Evolutionary conservation across 2,329 filamentous ascomycete species (phyloP), one percentile per base, ranked within the genome.

Genomic region (Aspergillus ibericus): DNA sequence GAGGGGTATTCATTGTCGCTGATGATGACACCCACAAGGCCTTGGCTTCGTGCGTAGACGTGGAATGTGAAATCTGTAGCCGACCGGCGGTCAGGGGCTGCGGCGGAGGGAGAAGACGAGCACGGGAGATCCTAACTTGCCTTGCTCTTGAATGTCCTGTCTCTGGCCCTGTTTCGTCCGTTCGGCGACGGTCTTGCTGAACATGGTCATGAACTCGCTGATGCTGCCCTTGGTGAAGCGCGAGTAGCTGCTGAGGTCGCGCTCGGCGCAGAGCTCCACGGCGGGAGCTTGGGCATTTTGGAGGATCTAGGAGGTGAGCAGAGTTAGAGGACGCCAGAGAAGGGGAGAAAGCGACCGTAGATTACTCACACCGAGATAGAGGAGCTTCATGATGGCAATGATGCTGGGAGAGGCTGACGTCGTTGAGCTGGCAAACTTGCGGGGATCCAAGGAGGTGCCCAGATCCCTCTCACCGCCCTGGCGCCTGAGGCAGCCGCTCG

Each of bases 121-220:
- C 6, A 8, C 3, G 29, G 9, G n/a, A 20, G 46, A 7, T 16
- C 34, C 32, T 47, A 64, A 70, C 63, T 72, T 74, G 53, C 65
- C 65, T 59, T 66, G 63, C 63, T 77, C 75, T 50, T 96, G 89
- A 56, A 96, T 88, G 73, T 92, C 91, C 77, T 96, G 90, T 73
- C 91, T 83, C 77, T 92, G 87, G 56, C 90, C 92, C n/a, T 88
- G 85, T 60, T 82, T 82, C 60, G 92, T 96, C 68, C 91, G 85
- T 78, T 96, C 91, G 61, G 93, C 93, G 50, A 97, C 89, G 16
- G 90, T 93, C 78, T 91, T 91, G 76, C 87, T 85, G 80, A 96
- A 93, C 70, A 96, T 81, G 57, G 87, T 89, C 87, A 96, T 91
- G 82, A 96, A 88, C 76, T 88, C 82, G 69, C 77, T 77, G 74